Base-by-base conservation (phyloP, 2,329 filamentous ascomycete genomes). In the Lithohypha guttulata region DNA sequence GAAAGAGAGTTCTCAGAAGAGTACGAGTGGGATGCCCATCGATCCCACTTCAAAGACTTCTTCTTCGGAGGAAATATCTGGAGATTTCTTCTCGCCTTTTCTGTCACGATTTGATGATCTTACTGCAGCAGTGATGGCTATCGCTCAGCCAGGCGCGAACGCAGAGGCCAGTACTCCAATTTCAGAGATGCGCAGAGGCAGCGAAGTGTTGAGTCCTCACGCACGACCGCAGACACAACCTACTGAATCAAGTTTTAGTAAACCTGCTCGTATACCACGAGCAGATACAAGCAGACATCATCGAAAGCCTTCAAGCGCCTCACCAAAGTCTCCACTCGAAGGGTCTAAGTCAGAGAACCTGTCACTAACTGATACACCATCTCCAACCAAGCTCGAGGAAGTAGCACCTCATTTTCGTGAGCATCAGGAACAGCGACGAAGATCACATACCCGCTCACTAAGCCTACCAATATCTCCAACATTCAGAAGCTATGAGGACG, bases 341-440 rank as follows among this genome's bases (percentile, higher is more conserved):
- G 15, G 23, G 7, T 17, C 21, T 3, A 19, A 28, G n/a, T 15
- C 23, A 6, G 23, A 37, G 11, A n/a, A n/a, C 14, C 5, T 37
- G 5, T 25, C 22, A 15, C 21, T 37, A 8, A 37, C 34, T 9
- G 34, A 37, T 13, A 37, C 34, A 4, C 23, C 15, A 6, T 28
- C 22, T 10, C 34, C 23, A 6, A 19, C 15, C 11, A 17, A 37
- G 17, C 22, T 37, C 15, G 23, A 37, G 23, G 23, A 26, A 37
- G 3, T 7, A 9, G 9, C 18, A 7, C 25, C 22, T 17, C n/a
- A 28, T 7, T 15, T 37, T 17, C 34, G 15, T 8, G 34, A 37
- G 18, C 22, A 37, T 13, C 22, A 37, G 23, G 34, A 37, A 20
- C 34, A 27, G 19, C 22, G 34, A 17, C 34, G 34, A 13, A 14